Evolutionary conservation across 2,329 filamentous ascomycete species (phyloP).

Genomic region (Apiospora arundinis): DNA sequence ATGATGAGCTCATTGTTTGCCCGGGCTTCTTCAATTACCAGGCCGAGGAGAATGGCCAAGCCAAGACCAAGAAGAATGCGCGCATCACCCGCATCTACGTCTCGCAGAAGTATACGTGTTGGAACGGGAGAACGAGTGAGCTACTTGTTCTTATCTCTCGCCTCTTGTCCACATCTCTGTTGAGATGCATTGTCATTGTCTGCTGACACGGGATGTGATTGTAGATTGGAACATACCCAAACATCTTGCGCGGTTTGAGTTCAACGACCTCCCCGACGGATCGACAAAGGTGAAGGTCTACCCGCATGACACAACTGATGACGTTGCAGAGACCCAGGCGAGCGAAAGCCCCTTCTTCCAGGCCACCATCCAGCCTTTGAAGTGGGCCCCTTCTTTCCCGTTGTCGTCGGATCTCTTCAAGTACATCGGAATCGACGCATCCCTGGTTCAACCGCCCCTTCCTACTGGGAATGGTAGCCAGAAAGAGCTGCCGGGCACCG

Average conservation of each 20-base stretch:
- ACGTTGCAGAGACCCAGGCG: slow-evolving; percentile 40
- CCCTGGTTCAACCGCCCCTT: slow-evolving; percentile 56
- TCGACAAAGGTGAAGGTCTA: slow-evolving; percentile 51
- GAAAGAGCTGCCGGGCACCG: slow-evolving; percentile 52
- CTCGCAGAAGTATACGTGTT: slow-evolving; percentile 57
- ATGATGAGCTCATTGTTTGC: slow-evolving; percentile 58
- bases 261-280: slow-evolving; percentile 44
- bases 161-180: background rate
- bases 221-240: slow-evolving; percentile 63
- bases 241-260: slow-evolving; percentile 59
- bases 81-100: slow-evolving; percentile 62
- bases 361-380: slow-evolving; percentile 49
- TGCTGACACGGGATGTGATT: background rate
- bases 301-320: slow-evolving; percentile 46
- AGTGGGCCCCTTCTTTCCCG: slow-evolving; percentile 51
- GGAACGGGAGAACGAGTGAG: slow-evolving; percentile 58
- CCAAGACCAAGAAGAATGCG: slow-evolving; percentile 42
- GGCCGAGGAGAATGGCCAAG: slow-evolving; percentile 42
- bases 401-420: slow-evolving; percentile 46
- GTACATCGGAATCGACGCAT: slow-evolving; percentile 49
- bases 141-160: slow-evolving; percentile 18
- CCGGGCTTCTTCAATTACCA: slow-evolving; percentile 54
- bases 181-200: slow-evolving; percentile 11
- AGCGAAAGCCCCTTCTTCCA: slow-evolving; percentile 51
- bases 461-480: slow-evolving; percentile 47